Base-by-base conservation (phyloP, 176 grass and related monocot genomes). In the Bolboschoenus planiculmis region DNA sequence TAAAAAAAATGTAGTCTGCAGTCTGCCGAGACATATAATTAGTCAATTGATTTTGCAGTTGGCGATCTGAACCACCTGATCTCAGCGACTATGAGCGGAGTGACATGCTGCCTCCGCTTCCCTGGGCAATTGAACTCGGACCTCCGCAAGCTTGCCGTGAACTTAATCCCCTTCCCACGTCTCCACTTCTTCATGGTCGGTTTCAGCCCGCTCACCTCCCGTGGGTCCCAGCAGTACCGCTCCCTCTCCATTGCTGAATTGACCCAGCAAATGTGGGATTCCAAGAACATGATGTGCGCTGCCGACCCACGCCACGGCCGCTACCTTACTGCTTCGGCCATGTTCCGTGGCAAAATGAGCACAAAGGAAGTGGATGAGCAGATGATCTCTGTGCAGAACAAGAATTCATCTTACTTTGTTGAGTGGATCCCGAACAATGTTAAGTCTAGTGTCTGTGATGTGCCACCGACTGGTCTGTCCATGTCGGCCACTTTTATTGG, bases 181-280 rank as follows among this genome's bases (percentile, higher is more conserved):
- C 92, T 94, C 42, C 92, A 94, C 80, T 94, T 94, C 85, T 94
- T 94, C 89, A 94, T 94, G 92, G 92, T 94, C 31, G 89, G 92
- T 54, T 91, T 94, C 31, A 85, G 87, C 37, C 92, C 92, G 8
- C 89, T 94, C 33, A 94, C 89, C 26, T 91, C 89, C 2, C 89
- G 89, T 35, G 92, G 92, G 14, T 94, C 92, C 14, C 92, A 94
- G 83, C 90, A 89, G 84, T 94, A 94, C 73, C 89, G 89, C 0
- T 83, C 89, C 65, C 92, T 94, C 42, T 91, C 89, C 0, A 90
- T 94, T 51, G 86, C 92, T 0, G 92, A 94, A 81, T 84, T 94
- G 48, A 91, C 92, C 80, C 92, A 94, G 81, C 87, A 94, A 16
- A 94, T 94, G 92, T 94, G 92, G 92, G 92, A 91, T 40, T 35